These are phyloP conservation scores for Leccinum incarnatum DNA, from an alignment of 768 basidiomycete genomes.

Conservation along the genomic window DNA sequence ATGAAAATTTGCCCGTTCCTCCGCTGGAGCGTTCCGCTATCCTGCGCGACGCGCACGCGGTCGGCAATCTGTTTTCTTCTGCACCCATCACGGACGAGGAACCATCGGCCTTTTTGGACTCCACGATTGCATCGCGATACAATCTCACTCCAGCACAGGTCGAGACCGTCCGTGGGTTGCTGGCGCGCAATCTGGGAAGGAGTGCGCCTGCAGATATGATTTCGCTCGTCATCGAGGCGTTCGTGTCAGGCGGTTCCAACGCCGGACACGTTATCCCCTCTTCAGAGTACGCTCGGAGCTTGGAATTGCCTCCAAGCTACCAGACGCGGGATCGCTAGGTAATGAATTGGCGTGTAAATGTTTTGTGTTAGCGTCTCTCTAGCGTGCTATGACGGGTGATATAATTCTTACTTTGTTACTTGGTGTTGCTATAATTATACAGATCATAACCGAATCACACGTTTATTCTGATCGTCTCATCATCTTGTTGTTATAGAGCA, in stretches of 20 bases:
- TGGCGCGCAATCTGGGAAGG: neutral
- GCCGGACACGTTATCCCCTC: neutral
- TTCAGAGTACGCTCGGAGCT: slow-evolving; percentile 3
- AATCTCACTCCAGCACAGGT: slow-evolving; percentile 15
- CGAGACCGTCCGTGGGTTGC: slow-evolving; percentile 12
- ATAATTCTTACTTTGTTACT: no score
- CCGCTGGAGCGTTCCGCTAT: slow-evolving; percentile 11
- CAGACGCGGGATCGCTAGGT: slow-evolving; percentile 6
- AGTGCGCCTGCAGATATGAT: slow-evolving; percentile 16
- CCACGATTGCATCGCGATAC: neutral
- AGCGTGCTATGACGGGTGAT: no score
- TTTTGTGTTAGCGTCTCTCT: neutral
- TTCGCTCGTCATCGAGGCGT: slow-evolving; percentile 13
- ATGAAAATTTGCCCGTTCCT: neutral
- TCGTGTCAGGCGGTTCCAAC: neutral
- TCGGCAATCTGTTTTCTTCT: neutral
- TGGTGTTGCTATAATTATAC: no score
- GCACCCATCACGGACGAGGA: neutral
- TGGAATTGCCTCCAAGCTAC: slow-evolving; percentile 22
- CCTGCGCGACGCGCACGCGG: slow-evolving; percentile 11
- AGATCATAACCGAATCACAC: no score
- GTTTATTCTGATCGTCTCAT: no score
- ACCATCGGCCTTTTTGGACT: neutral
- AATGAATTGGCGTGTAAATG: no score
- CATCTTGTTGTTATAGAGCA: no score